phyloP scores from a whole-genome alignment of 2,329 filamentous ascomycete species.

The Fusarium goolgardi region DNA sequence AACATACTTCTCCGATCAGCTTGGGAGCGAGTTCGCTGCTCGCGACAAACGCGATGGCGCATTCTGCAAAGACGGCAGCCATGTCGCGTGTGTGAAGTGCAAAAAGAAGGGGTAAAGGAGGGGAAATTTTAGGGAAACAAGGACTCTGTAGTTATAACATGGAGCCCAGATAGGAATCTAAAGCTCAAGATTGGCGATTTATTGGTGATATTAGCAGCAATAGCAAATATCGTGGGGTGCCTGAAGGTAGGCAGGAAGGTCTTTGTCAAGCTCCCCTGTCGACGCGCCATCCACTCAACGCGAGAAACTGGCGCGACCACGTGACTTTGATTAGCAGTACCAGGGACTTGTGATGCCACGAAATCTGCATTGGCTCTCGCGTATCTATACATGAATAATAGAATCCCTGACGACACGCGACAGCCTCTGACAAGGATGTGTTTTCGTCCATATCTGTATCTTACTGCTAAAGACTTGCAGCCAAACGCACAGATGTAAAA shows the following conservation, averaged over 20 bases:
- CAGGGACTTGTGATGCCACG: neutral
- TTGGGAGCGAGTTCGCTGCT: conserved; percentile 56
- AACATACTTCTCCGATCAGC: conserved; percentile 55
- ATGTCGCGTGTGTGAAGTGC: conserved; percentile 41
- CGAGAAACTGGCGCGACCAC: conserved; percentile 49
- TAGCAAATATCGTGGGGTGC: conserved; percentile 29
- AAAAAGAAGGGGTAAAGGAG: conserved; percentile 7
- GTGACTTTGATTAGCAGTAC: neutral
- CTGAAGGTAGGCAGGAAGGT: conserved; percentile 8
- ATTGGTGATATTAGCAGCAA: conserved; percentile 4
- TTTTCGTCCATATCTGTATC: no score
- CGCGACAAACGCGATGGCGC: conserved; percentile 60
- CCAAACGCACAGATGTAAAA: no score
- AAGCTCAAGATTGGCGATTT: conserved; percentile 4
- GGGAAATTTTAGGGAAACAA: conserved; percentile 6
- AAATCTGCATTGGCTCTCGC: no score
- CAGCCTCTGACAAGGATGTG: no score
- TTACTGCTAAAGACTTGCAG: no score
- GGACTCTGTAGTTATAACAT: conserved; percentile 27
- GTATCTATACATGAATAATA: neutral
- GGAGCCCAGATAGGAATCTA: neutral
- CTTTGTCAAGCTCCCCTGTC: conserved; percentile 22
- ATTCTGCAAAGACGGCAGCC: conserved; percentile 56
- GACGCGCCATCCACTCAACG: conserved; percentile 47
- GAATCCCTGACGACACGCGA: no score